Conservation (phyloP, 1,284 basidiomycete genomes). For the Tilletia indica region DNA sequence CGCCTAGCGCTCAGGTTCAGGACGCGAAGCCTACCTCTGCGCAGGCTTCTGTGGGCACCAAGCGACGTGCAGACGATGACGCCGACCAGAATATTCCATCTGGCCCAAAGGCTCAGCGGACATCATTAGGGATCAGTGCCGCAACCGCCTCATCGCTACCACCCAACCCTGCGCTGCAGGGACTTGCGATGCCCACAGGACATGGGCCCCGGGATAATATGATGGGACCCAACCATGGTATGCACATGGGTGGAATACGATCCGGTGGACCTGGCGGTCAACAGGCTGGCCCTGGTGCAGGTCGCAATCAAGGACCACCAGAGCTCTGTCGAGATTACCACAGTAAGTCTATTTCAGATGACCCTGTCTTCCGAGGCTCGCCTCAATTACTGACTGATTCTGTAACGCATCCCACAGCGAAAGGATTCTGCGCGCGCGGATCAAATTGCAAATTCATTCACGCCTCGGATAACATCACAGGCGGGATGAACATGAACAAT, state of each 20-base stretch:
- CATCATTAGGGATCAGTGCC: neutral
- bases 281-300: slow-evolving; percentile 12
- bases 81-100: slow-evolving; percentile 20
- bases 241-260: slow-evolving; percentile 16
- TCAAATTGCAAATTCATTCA: slow-evolving; percentile 89
- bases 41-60: slow-evolving; percentile 23
- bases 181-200: slow-evolving; percentile 5
- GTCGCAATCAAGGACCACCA: slow-evolving; percentile 29
- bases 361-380: no score
- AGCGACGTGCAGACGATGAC: slow-evolving; percentile 39
- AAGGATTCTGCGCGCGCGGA: slow-evolving; percentile 80
- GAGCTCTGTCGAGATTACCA: slow-evolving; percentile 53
- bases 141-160: neutral
- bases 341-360: slow-evolving; percentile 25
- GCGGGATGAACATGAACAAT: slow-evolving; percentile 18
- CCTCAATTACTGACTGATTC: slow-evolving; percentile 5
- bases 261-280: slow-evolving; percentile 20
- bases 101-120: slow-evolving; percentile 16
- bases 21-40: slow-evolving; percentile 22
- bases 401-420: slow-evolving; percentile 27
- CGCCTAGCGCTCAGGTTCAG: slow-evolving; percentile 10
- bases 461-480: slow-evolving; percentile 37
- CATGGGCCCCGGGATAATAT: neutral
- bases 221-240: neutral
- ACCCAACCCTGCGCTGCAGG: slow-evolving; percentile 13